A percentile compares a stretch with the other conserved stretches of the same genome.
These are phyloP conservation scores for Zhuliangozyma blackwelliae DNA, from an alignment of 1,139 yeast species.

Conservation along the genomic window DNA sequence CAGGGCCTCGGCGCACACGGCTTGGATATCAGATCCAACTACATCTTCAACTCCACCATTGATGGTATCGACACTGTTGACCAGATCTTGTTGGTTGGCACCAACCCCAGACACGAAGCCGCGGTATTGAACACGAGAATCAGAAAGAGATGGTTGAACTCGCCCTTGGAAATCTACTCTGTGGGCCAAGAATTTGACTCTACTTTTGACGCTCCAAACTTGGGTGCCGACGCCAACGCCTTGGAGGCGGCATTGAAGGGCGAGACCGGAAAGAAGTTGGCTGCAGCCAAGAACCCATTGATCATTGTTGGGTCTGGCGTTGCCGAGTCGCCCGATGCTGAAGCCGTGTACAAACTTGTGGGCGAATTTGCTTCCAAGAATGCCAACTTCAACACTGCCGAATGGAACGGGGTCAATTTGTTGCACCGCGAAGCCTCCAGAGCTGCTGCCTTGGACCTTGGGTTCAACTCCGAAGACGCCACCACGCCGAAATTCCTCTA, in stretches of 20 bases:
- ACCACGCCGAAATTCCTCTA: conserved; percentile 72
- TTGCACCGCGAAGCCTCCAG: conserved; percentile 86
- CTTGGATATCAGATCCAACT: conserved; percentile 73
- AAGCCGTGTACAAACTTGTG: conserved; percentile 56
- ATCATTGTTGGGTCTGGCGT: conserved; percentile 83
- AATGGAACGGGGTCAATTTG: conserved; percentile 81
- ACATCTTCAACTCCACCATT: conserved; percentile 74
- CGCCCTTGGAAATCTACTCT: conserved; percentile 60
- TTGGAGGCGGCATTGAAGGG: conserved; percentile 63
- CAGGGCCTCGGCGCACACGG: conserved; percentile 65
- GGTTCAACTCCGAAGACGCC: conserved; percentile 56
- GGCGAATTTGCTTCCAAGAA: conserved; percentile 61
- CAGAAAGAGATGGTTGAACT: conserved; percentile 76
- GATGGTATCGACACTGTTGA: conserved; percentile 82
- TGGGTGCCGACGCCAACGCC: conserved; percentile 60
- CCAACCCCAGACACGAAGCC: conserved; percentile 90
- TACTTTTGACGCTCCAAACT: conserved; percentile 61
- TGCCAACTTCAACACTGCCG: conserved; percentile 59
- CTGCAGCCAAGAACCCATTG: conserved; percentile 68
- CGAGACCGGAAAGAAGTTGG: conserved; percentile 64
- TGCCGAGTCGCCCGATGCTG: conserved; percentile 63
- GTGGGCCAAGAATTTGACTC: conserved; percentile 78
- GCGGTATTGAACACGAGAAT: conserved; percentile 84
- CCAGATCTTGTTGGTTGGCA: conserved; percentile 72
- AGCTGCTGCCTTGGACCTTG: conserved; percentile 82